These are phyloP conservation scores for Bretschneidera sinensis DNA, from an alignment of 345 rosid species.

Conservation along the genomic window DNA sequence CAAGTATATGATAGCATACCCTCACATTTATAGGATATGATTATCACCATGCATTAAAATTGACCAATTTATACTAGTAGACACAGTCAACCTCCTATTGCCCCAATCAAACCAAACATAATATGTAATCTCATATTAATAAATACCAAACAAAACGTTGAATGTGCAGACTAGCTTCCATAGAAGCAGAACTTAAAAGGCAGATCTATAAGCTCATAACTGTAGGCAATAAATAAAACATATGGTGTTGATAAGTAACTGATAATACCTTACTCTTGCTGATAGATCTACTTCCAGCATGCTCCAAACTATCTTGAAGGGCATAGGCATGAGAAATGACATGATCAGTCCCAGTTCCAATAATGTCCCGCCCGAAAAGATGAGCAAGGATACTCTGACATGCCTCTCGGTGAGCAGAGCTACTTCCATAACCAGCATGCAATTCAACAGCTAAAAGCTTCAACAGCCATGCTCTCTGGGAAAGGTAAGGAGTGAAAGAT, in stretches of 20 bases:
- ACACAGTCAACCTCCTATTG: too few species aligned
- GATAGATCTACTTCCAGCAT: constrained; percentile 49
- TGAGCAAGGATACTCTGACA: constrained; percentile 70
- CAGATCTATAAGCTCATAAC: neutral
- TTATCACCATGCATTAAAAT: too few species aligned
- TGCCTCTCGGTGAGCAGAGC: constrained; percentile 61
- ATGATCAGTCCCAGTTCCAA: constrained; percentile 37
- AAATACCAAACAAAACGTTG: too few species aligned
- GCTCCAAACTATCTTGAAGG: constrained; percentile 41
- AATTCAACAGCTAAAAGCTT: constrained; percentile 86
- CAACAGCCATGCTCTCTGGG: constrained; percentile 90
- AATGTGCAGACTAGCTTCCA: too few species aligned
- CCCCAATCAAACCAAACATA: too few species aligned
- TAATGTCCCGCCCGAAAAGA: constrained; percentile 64
- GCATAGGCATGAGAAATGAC: constrained; percentile 31
- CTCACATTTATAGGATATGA: too few species aligned
- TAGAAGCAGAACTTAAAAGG: neutral
- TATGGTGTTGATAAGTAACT: neutral
- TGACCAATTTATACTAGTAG: too few species aligned
- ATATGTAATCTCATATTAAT: too few species aligned
- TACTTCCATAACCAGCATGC: constrained; percentile 61
- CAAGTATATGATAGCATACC: too few species aligned
- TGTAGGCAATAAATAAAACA: too few species aligned
- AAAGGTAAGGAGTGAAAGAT: constrained; percentile 16
- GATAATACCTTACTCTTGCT: constrained; percentile 71